phyloP scores from a whole-genome alignment of 2,329 filamentous ascomycete genomes.

The Pestalotiopsis sp. region DNA sequence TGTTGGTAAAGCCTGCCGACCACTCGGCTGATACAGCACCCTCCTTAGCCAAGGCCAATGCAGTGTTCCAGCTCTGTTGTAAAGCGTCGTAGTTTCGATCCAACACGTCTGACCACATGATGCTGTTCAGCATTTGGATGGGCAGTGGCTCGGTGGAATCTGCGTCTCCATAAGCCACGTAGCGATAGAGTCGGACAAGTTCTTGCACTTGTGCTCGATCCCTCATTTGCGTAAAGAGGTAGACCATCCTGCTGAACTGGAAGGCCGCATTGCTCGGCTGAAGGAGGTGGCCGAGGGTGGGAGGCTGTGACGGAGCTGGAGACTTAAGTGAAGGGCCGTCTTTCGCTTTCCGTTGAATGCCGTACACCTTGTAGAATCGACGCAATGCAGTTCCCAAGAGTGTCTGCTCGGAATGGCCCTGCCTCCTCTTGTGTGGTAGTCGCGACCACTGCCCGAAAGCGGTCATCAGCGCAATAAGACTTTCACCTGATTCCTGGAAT shows the following conservation, averaged over 20 bases:
- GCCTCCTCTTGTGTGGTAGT: conserved; percentile 21
- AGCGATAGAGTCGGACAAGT: conserved; percentile 57
- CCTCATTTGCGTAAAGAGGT: conserved; percentile 43
- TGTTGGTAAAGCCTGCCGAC: conserved; percentile 28
- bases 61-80: conserved; percentile 66
- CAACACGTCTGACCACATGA: conserved; percentile 69
- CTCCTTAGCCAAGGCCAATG: conserved; percentile 54
- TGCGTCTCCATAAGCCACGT: conserved; percentile 38
- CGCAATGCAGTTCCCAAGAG: conserved; percentile 3
- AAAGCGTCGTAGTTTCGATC: conserved; percentile 63
- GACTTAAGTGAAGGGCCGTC: not conserved
- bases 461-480: conserved; percentile 45
- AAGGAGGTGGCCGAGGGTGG: not conserved
- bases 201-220: conserved; percentile 58
- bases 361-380: conserved; percentile 13
- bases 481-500: conserved; percentile 44
- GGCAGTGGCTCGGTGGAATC: conserved; percentile 43
- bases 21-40: conserved; percentile 38
- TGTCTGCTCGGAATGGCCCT: not conserved
- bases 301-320: not conserved
- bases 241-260: conserved; percentile 44
- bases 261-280: conserved; percentile 6
- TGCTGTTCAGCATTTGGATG: conserved; percentile 58
- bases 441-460: conserved; percentile 39
- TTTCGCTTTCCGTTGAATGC: not conserved